Evolutionary conservation across 2,329 filamentous ascomycete genomes (phyloP).

Genomic region (Ceratocystis destructans): DNA sequence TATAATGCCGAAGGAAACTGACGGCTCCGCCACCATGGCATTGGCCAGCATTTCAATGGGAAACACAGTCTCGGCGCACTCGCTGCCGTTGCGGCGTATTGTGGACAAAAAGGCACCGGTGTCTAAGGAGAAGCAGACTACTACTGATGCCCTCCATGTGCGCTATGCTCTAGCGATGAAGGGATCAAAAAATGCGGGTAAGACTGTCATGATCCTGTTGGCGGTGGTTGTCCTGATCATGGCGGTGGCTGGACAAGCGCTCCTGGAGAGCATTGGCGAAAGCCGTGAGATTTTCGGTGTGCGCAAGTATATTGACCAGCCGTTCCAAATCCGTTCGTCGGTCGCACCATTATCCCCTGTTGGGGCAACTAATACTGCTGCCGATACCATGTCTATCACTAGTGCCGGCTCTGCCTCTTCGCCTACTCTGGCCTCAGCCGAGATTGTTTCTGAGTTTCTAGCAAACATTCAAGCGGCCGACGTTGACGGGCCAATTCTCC

Average conservation of each 20-base stretch:
- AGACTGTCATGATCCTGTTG: constrained; percentile 39
- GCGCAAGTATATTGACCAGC: constrained; percentile 16
- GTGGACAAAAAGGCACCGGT: constrained; percentile 28
- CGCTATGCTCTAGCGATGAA: constrained; percentile 58
- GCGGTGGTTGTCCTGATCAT: constrained; percentile 43
- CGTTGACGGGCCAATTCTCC: constrained; percentile 11
- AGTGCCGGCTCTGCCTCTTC: neutral
- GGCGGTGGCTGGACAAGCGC: constrained; percentile 46
- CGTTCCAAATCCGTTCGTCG: constrained; percentile 13
- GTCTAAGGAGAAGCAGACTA: constrained; percentile 26
- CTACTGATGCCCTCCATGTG: constrained; percentile 23
- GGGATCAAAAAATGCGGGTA: constrained; percentile 38
- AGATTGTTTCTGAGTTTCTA: constrained; percentile 12
- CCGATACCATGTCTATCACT: neutral
- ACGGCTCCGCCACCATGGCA: constrained; percentile 35
- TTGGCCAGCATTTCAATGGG: constrained; percentile 71
- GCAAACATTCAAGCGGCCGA: constrained; percentile 11
- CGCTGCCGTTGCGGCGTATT: constrained; percentile 50
- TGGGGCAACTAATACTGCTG: constrained; percentile 1
- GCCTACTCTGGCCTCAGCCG: constrained; percentile 1
- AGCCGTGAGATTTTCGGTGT: constrained; percentile 37
- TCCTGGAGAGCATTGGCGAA: constrained; percentile 50
- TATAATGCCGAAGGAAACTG: constrained; percentile 34
- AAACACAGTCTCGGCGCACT: constrained; percentile 67
- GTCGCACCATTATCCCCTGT: constrained; percentile 14